Percentiles rank a stretch among this genome's conserved stretches.
Evolutionary conservation across 495 filamentous ascomycete genomes (phyloP).

Genomic region (Aspergillus funiculosus): DNA sequence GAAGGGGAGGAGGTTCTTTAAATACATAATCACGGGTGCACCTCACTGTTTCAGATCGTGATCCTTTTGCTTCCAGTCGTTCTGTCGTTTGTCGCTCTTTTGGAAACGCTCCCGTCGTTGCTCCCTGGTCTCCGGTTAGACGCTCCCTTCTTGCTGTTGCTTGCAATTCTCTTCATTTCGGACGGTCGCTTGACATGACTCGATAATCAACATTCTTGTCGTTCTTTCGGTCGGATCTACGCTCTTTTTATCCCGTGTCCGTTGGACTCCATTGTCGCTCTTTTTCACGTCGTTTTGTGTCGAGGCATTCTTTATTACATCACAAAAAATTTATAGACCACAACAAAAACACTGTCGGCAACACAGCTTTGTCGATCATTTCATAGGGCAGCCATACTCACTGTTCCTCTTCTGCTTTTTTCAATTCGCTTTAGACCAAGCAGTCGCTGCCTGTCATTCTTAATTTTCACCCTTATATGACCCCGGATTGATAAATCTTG

Average conservation of each 20-base stretch:
- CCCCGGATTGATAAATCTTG: constrained; percentile 10
- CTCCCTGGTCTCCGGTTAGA: constrained; percentile 28
- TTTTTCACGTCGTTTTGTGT: constrained; percentile 20
- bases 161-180: constrained; percentile 27
- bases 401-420: constrained; percentile 6
- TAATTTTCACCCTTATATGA: constrained; percentile 7
- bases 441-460: constrained; percentile 11
- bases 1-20: constrained; percentile 9
- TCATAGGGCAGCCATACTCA: constrained; percentile 9
- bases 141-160: constrained; percentile 29
- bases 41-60: constrained; percentile 26
- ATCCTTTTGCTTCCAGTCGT: constrained; percentile 33
- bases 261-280: constrained; percentile 14
- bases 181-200: constrained; percentile 14
- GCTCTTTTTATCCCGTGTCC: constrained; percentile 15
- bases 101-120: constrained; percentile 29
- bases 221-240: constrained; percentile 22
- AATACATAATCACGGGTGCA: constrained; percentile 22
- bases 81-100: constrained; percentile 32
- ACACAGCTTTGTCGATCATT: constrained; percentile 9
- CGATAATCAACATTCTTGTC: constrained; percentile 17
- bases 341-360: constrained; percentile 17
- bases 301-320: constrained; percentile 33
- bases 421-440: neutral
- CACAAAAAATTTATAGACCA: constrained; percentile 21